Conservation (phyloP, 2,329 filamentous ascomycete species). For the Samsoniella hepiali region DNA sequence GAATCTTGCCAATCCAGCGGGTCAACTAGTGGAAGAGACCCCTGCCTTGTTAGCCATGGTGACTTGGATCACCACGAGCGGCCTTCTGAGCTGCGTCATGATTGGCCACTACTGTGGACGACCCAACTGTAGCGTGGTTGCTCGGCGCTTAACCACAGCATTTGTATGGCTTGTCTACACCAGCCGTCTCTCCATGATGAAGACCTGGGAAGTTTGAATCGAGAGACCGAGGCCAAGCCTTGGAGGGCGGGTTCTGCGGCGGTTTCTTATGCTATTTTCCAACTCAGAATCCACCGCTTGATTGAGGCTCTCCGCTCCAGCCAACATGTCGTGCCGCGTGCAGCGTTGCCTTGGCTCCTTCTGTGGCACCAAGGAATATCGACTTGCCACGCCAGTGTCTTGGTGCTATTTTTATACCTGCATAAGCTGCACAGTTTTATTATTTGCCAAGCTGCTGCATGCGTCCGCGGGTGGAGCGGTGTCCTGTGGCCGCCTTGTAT, state of each 20-base stretch:
- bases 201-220: neutral
- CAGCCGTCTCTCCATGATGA: neutral
- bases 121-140: conserved; percentile 7
- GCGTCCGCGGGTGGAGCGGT: neutral
- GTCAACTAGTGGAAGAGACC: neutral
- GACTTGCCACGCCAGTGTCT: neutral
- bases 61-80: neutral
- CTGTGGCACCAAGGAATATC: neutral
- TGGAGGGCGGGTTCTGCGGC: neutral
- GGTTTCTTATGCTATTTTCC: neutral
- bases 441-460: neutral
- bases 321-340: neutral
- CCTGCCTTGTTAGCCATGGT: neutral
- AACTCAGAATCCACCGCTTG: neutral
- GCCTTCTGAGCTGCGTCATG: neutral
- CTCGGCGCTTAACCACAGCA: conserved; percentile 15
- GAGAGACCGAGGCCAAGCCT: neutral
- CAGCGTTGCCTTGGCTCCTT: neutral
- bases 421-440: neutral
- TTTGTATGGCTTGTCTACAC: neutral
- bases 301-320: neutral
- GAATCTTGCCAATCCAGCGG: neutral
- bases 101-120: conserved; percentile 9
- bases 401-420: conserved; percentile 14
- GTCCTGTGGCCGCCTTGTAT: neutral